Base-by-base conservation (phyloP, 2,329 filamentous ascomycete species). In the Fusarium tanahbumbuense region DNA sequence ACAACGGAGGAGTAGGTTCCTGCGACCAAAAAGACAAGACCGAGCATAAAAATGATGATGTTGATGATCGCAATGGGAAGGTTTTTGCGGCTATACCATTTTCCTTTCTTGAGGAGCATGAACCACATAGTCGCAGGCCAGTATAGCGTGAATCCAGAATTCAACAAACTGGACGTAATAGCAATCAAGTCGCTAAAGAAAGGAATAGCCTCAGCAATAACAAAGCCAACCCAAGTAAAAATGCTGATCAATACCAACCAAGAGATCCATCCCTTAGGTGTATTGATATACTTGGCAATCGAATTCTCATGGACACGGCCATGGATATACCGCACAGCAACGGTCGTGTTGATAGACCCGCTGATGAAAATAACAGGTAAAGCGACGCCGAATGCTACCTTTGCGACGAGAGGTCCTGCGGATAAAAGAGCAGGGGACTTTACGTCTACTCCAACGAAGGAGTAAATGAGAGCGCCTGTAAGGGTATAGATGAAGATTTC, bases 321-420 rank as follows among this genome's bases (percentile, higher is more conserved):
- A 59, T 81, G 80, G 60, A 83, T 76, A 11, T 80, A 79, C 2
- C 76, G 76, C 11, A 77, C 76, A 0, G 81, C 79, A 10, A 79
- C 79, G 6, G 80, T 81, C 75, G 91, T 88, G 74, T 73, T 73
- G 20, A 92, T 89, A 22, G 90, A 88, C 54, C 90, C 91, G 0
- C 89, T 89, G 63, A 92, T 87, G 68, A 92, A 83, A 70, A 92
- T 92, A 22, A 90, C 91, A 0, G 90, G 90, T 0, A 90, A 80
- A 0, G 89, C 90, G 59, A 92, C 80, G 22, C 68, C 68, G 32
- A 71, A 71, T 1, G 68, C 68, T n/a, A 71, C 60, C 37, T 72
- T 71, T 10, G 85, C 84, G 22, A 91, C 78, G 0, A 83, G 66
- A 2, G 80, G 80, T 3, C 85, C 84, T 10, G 89, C 87, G 1